Evolutionary conservation across 129 eudicot genomes (phyloP), one percentile per base, ranked within the genome.

Genomic region (Scalesia atractyloides): DNA sequence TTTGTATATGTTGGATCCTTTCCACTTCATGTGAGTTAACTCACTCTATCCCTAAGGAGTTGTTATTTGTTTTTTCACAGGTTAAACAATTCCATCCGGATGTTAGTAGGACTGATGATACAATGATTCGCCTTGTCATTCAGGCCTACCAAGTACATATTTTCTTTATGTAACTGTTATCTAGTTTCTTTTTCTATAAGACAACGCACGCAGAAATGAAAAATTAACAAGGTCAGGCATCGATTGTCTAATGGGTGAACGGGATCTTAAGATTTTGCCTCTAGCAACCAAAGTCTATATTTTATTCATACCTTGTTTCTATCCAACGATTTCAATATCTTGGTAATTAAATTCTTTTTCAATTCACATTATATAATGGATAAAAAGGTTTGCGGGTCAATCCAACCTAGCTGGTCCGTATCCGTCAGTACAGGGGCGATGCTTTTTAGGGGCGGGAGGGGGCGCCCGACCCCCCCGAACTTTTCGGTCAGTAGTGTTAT

Each of bases 1-100:
- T n/a, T n/a, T 36, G 26, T 24, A 24, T 39, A 9, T 39, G 7
- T 39, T 39, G 43, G 9, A 9, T 5, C 8, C 43, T 37, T 5
- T 7, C 6, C 8, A 37, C 43, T 37, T 5, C 43, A 37, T 37
- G 9, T 1, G 9, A 39, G 7, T 5, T 5, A 39, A 5, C 7
- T 39, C 44, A 5, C 7, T 39, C 44, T 39, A 26, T 11, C 13
- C 18, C 0, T 60, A 4, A 24, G 13, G 9, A 24, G 26, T 3
- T 12, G 9, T 26, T 59, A 46, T 50, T 19, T 18, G 2, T 9
- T 49, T 62, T 46, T 53, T 59, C 18, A 5, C 82, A 93, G 98
- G 98, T 94, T 19, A 94, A 94, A 77, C 80, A 90, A 84, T 90
- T 84, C 54, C 98, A 94, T 88, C 98, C 98, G 51, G 98, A 94